Evolutionary conservation across 2,329 filamentous ascomycete genomes (phyloP).

Genomic region (Trichoderma breve): DNA sequence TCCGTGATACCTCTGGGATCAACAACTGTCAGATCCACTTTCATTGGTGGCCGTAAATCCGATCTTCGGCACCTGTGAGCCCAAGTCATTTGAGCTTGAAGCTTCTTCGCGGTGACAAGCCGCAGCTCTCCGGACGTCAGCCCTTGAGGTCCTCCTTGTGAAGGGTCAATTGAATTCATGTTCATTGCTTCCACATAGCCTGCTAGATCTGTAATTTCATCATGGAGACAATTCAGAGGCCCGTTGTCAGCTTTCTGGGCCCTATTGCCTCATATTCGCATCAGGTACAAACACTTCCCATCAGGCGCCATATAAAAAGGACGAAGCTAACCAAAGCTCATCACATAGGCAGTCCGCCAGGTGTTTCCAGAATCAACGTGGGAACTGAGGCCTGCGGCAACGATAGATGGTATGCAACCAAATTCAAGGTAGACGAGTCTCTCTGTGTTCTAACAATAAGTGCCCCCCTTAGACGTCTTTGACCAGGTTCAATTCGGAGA

Average conservation of each 20-base stretch:
- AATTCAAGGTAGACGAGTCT: background rate
- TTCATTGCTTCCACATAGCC: background rate
- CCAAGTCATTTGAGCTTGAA: conserved; percentile 1
- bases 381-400: conserved; percentile 49
- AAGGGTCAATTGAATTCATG: background rate
- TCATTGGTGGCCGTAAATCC: background rate
- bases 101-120: background rate
- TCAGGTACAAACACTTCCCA: conserved; percentile 38
- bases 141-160: background rate
- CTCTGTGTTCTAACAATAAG: background rate
- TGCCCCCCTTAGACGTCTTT: conserved; percentile 65
- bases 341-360: conserved; percentile 43
- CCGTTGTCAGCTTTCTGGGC: conserved; percentile 49
- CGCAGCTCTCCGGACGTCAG: background rate
- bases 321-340: background rate
- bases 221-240: conserved; percentile 36
- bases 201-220: background rate
- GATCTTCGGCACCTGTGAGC: conserved; percentile 8
- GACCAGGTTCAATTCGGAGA: conserved; percentile 66
- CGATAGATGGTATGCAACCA: conserved; percentile 45
- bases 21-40: conserved; percentile 2
- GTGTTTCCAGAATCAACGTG: conserved; percentile 49
- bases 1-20: background rate
- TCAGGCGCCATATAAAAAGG: background rate
- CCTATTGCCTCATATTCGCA: conserved; percentile 51